Base-by-base conservation (phyloP, 345 rosid genomes). In the Microthlaspi erraticum region DNA sequence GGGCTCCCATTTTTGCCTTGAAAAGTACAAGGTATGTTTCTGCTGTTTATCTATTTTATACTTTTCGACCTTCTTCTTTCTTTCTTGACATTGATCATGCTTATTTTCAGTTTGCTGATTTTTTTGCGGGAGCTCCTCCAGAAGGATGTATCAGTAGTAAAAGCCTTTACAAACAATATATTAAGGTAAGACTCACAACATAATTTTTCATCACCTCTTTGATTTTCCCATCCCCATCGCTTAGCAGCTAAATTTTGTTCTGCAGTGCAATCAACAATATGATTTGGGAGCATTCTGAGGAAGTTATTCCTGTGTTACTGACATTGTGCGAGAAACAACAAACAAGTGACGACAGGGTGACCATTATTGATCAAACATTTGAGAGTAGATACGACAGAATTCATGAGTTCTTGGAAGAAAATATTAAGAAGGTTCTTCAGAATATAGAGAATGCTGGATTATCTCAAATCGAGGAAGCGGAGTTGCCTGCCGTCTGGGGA, bases 401-500 rank as follows among this genome's bases (percentile, higher is more conserved):
- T 72, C 52, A 60, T 14, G 60, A 39, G 63, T 87, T 76, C 69
- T 64, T 91, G 73, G 77, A 77, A 63, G 77, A 68, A 44, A 41
- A 74, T 32, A 64, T 89, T 18, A 41, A 65, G 52, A 71, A 43
- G 56, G 49, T 48, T 68, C 67, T 78, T 67, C 76, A 82, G 65
- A 75, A 70, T 68, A 70, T 77, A 45, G 71, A 73, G 64, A 71
- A 72, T 41, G 32, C 53, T 26, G 68, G 77, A 39, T 76, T 77
- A 72, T 51, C 79, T 52, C 71, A 67, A 50, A 54, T 82, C 74
- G 81, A 77, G 41, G 63, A 72, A 64, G 50, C 76, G 31, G 68
- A 79, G 58, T 73, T 93, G 83, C 86, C 96, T 76, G 42, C 53
- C 46, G 76, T 89, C 20, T 89, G 97, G 96, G 95, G 88, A 82